Base-by-base conservation (phyloP, 768 basidiomycete species). In the Kwoniella sp. region DNA sequence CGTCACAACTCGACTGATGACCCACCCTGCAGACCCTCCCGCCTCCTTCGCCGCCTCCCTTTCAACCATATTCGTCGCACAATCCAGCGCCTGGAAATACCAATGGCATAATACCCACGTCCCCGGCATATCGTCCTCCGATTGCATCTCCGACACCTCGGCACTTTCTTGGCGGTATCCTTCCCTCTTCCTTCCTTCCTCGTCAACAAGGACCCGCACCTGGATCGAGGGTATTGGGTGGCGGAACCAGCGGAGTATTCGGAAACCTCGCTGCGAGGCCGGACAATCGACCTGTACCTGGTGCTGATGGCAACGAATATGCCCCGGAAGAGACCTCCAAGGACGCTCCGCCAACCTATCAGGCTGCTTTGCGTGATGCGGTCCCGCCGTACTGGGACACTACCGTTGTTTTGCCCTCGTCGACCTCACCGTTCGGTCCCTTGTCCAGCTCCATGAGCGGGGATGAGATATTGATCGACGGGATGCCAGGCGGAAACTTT, bases 341-440 rank as follows among this genome's bases (percentile, higher is more conserved):
- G 62, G 87, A 87, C 50, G 80, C 83, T 1, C 90, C 92, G 4
- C 95, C 95, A 3, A 89, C 90, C 0, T 99, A 99, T 67, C 80
- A 84, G 11, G 80, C 84, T 14, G 95, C 93, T 2, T 84, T 89
- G 57, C 81, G 84, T 25, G 93, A 99, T 68, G 82, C 88, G 0
- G 91, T 87, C 0, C 95, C 95, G 0, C 82, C 89, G 0, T 99
- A 99, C 74, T 96, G 90, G 88, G 93, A 99, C 69, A 96, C 88
- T 0, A 91, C 89, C 0, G 82, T 96, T 8, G 87, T 92, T 56
- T 84, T 91, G 0, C 89, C 89, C 0, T 70, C 66, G 0, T 65
- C 66, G 5, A 53, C 56, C 8, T 71, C 70, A 6, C 72, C 72
- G 8, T 73, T 73, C 40, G 72, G 72, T 22, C 70, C 82, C 25